phyloP scores from a whole-genome alignment of 768 basidiomycete genomes.

The Boletus tomentosulus region DNA sequence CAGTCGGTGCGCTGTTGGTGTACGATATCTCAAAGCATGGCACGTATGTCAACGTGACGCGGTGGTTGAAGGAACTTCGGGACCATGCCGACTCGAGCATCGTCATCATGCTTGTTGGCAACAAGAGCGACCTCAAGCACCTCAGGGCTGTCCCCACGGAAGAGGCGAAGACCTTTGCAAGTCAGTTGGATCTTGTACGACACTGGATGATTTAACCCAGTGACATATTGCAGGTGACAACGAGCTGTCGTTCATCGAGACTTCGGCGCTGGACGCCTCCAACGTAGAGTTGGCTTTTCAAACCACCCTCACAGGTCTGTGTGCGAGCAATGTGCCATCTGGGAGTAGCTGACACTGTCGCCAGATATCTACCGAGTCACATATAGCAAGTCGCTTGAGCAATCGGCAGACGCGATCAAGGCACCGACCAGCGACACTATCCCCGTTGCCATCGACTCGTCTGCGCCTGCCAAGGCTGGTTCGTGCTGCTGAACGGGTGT shows the following conservation, averaged over 20 bases:
- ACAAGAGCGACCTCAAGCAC: slow-evolving; percentile 99
- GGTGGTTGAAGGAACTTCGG: slow-evolving; percentile 96
- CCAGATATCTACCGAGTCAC: slow-evolving; percentile 97
- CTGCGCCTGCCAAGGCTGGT: slow-evolving; percentile 46
- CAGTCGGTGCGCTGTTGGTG: slow-evolving; percentile 87
- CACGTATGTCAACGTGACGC: slow-evolving; percentile 89
- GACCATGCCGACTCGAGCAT: slow-evolving; percentile 94
- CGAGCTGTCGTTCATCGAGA: slow-evolving; percentile 93
- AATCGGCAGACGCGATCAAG: slow-evolving; percentile 72
- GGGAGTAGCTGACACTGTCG: not conserved
- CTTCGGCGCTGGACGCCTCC: slow-evolving; percentile 98
- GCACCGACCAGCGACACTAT: slow-evolving; percentile 80
- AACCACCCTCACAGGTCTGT: slow-evolving; percentile 84
- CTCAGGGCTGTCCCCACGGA: slow-evolving; percentile 94
- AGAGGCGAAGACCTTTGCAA: slow-evolving; percentile 88
- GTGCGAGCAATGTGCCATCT: not conserved
- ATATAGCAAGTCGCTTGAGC: slow-evolving; percentile 92
- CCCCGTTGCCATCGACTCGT: slow-evolving; percentile 68
- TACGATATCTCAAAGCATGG: slow-evolving; percentile 94
- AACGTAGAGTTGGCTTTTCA: slow-evolving; percentile 99
- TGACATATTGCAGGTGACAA: slow-evolving; percentile 63
- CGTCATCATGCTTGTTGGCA: slow-evolving; percentile 94
- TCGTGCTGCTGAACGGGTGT: slow-evolving; percentile 56
- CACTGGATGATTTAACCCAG: not conserved
- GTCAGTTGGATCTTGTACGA: slow-evolving; percentile 44